Percentiles rank a stretch among this genome's conserved stretches.
Conservation (phyloP, 805 yeast species). For the Jamesozyma piceae region DNA sequence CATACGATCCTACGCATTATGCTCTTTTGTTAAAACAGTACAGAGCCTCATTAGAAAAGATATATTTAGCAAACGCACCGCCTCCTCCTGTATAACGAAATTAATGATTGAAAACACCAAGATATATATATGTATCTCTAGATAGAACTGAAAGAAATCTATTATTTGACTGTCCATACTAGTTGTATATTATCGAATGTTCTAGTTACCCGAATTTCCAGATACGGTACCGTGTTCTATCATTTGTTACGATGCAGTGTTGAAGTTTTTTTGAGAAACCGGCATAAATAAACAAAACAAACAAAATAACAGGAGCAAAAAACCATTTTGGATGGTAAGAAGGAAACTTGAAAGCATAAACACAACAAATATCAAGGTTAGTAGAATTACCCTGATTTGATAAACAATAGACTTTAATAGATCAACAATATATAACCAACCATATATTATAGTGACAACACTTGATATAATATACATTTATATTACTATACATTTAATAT, state of each 20-base stretch:
- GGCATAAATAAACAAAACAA: no score
- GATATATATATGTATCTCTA: not conserved
- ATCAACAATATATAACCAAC: not conserved
- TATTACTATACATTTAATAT: not conserved
- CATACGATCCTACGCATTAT: conserved; percentile 18
- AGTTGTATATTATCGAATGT: no score
- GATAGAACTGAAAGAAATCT: not conserved
- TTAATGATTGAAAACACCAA: no score
- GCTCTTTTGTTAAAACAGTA: conserved; percentile 18
- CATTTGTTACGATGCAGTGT: no score
- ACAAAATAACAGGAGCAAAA: not conserved
- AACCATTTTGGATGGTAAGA: not conserved
- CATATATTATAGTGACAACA: not conserved
- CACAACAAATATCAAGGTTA: not conserved
- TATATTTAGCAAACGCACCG: conserved; percentile 28
- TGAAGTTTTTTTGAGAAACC: no score
- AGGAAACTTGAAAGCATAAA: not conserved
- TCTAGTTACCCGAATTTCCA: no score
- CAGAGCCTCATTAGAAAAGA: conserved; percentile 22
- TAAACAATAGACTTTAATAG: not conserved
- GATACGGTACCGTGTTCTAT: no score
- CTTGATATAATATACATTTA: not conserved
- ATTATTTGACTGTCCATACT: no score
- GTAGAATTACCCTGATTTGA: conserved; percentile 3
- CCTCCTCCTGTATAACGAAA: conserved; percentile 22